Base-by-base conservation (phyloP, 805 yeast species). In the Wickerhamomyces canadensis region DNA sequence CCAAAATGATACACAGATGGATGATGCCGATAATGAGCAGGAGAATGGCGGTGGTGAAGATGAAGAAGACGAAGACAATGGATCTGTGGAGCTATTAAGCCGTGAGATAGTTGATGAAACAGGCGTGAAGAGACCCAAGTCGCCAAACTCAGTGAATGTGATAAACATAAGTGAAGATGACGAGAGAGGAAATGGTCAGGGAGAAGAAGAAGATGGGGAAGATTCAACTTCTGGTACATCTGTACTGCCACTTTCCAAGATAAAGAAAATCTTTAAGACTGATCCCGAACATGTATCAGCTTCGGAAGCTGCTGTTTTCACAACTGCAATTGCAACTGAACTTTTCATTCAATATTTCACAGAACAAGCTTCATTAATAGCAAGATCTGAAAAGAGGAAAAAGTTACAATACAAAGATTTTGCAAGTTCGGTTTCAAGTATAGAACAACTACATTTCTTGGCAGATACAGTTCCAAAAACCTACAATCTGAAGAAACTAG, bases 271-370 rank as follows among this genome's bases (percentile, higher is more conserved):
- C 37, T 72, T 84, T 55, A 83, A 81, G 50, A 70, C 80, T 54
- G 94, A 84, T 54, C 85, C 87, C 13, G 88, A 80, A 27, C 81
- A 80, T 47, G 60, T 69, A 6, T 73, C 80, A 2, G 77, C 85
- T 2, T 76, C 87, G 3, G 80, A 75, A 39, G 66, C 78, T 21
- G 86, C 91, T 0, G 84, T 80, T n/a, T 80, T 76, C 54, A 72
- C 86, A 13, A 67, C 84, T 6, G 86, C 85, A 3, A 69, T 81
- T n/a, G 88, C 93, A 8, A 77, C 91, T 0, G 93, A 84, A 50
- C 60, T 82, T 17, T 84, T 84, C 52, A 68, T 84, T 17, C 80
- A 78, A 57, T 74, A 77, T 51, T 67, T 84, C 42, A 71, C 84
- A 2, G 86, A 80, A 52, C 85, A 81, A 52, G 88, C 93, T 0